Base-by-base conservation (phyloP, 1,284 basidiomycete genomes). In the Ceratobasidium sp. region DNA sequence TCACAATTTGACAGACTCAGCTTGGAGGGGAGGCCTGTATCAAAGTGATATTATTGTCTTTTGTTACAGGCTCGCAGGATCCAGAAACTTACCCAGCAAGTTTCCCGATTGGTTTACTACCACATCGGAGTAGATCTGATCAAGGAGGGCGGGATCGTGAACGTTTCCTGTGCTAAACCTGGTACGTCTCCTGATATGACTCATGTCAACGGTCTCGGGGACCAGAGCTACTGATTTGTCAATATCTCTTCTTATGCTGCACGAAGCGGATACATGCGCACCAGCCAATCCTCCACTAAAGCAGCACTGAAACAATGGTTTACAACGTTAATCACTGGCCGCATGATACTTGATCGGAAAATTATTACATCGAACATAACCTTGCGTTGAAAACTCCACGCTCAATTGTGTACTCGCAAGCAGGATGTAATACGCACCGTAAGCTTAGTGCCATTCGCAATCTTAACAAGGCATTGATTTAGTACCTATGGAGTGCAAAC, bases 341-440 rank as follows among this genome's bases (percentile, higher is more conserved):
- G 20, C 15, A 40, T 34, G 6, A 29, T 47, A 13, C n/a, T 22
- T 49, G 15, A 20, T 17, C 10, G 27, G 8, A 62, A 13, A 29
- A 29, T 34, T 32, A 40, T 10, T 25, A 65, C 62, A 38, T 65
- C 62, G 22, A 65, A 65, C 25, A 65, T 53, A 25, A 65, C 62
- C 62, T 65, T 22, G 20, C 22, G 20, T 6, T 29, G 47, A 35
- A 10, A 29, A 8, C 10, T 54, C 43, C 35, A 43, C 1, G 25
- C 29, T 22, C 25, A 7, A 47, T 27, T 15, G 20, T 12, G 47
- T 32, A 12, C 56, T 15, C 8, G 42, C 38, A 17, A 29, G 17
- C 25, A 32, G 27, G 2, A 7, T 31, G 34, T 35, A 17, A n/a
- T 31, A 52, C 62, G n/a, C 35, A 65, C 62, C 20, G 62, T 65